Conservation (phyloP, 139 green algal species). For the Dunaliella sp. region DNA sequence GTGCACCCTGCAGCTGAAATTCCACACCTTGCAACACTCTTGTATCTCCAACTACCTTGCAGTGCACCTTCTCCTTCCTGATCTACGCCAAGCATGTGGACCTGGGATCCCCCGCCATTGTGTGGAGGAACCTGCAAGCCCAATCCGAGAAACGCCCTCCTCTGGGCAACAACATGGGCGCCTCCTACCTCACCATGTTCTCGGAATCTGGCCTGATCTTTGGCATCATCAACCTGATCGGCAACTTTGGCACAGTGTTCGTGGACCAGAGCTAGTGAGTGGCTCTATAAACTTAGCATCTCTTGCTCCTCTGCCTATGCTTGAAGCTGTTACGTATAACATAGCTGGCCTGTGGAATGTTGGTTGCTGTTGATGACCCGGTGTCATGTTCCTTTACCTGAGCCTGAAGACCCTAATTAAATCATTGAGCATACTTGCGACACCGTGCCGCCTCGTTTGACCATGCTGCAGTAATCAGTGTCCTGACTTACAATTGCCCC, state of each 20-base stretch:
- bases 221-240: conserved; percentile 96
- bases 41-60: too few species aligned
- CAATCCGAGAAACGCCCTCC: conserved; percentile 17
- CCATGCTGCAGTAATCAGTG: too few species aligned
- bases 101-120: conserved; percentile 46
- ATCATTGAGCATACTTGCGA: too few species aligned
- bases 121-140: conserved; percentile 68
- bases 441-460: too few species aligned
- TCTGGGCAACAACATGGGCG: conserved; percentile 68
- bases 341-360: too few species aligned
- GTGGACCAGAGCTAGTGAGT: conserved; percentile 73
- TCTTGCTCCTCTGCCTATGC: too few species aligned
- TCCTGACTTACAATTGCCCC: too few species aligned
- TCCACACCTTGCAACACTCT: too few species aligned
- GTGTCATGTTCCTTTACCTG: too few species aligned
- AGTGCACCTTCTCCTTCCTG: conserved; percentile 10
- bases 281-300: not conserved
- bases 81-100: conserved; percentile 64
- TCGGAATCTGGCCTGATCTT: conserved; percentile 86
- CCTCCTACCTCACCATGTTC: conserved; percentile 91
- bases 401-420: too few species aligned
- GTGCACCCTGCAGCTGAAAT: too few species aligned
- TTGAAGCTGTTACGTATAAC: not conserved
- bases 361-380: not conserved
- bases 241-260: conserved; percentile 91